A percentile compares a stretch with the other conserved stretches of the same genome.
Evolutionary conservation across 2,329 filamentous ascomycete genomes (phyloP).

Genomic region (Gyromitra esculenta): DNA sequence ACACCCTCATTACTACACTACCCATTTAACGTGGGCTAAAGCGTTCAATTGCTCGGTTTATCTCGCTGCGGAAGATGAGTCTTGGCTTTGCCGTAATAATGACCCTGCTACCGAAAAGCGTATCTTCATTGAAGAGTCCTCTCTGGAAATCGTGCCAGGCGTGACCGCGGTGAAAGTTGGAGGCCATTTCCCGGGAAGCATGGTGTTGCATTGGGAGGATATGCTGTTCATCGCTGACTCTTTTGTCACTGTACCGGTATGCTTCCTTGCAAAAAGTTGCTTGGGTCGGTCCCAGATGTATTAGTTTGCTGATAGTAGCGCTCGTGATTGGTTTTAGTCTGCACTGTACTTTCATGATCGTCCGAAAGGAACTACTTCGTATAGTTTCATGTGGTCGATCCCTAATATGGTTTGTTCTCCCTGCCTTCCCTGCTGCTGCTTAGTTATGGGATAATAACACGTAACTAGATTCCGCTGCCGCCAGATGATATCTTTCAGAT

Average conservation of each 20-base stretch:
- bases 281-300: neutral
- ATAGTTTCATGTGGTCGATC: slow-evolving; percentile 79
- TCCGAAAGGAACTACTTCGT: slow-evolving; percentile 65
- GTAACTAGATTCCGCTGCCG: slow-evolving; percentile 70
- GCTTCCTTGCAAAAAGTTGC: neutral
- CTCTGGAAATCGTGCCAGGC: slow-evolving; percentile 62
- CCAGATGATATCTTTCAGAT: slow-evolving; percentile 73
- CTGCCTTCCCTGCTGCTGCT: neutral
- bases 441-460: slow-evolving; percentile 33
- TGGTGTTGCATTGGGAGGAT: slow-evolving; percentile 71
- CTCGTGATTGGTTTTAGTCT: slow-evolving; percentile 43
- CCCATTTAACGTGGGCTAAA: slow-evolving; percentile 77
- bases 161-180: slow-evolving; percentile 75
- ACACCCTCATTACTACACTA: slow-evolving; percentile 85
- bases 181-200: slow-evolving; percentile 81
- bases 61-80: slow-evolving; percentile 70
- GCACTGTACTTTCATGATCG: slow-evolving; percentile 60
- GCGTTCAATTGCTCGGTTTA: slow-evolving; percentile 77
- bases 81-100: slow-evolving; percentile 68
- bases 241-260: slow-evolving; percentile 72
- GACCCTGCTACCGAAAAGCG: slow-evolving; percentile 58
- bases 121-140: slow-evolving; percentile 63
- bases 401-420: slow-evolving; percentile 66
- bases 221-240: slow-evolving; percentile 80
- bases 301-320: neutral